These are phyloP conservation scores for Chlamydomonas reinhardtii DNA, from an alignment of 163 green algal genomes.

Conservation along the genomic window DNA sequence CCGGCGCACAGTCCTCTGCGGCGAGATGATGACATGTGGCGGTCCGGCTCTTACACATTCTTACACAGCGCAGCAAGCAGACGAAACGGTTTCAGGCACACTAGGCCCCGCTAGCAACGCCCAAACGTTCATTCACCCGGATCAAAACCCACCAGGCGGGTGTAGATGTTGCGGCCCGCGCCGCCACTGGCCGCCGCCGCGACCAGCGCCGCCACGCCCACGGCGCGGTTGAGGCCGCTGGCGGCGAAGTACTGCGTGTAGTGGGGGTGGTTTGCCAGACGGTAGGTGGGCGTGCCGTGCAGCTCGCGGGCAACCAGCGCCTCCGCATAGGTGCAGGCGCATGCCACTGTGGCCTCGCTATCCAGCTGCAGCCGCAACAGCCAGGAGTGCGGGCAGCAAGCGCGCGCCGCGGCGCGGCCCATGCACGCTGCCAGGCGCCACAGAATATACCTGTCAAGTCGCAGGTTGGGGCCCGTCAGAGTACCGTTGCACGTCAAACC, in stretches of 20 bases:
- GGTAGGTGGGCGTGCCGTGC: slow-evolving; percentile 41
- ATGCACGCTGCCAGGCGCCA: slow-evolving; percentile 25
- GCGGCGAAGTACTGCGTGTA: slow-evolving; percentile 42
- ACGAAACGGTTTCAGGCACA: no score
- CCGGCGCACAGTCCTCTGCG: no score
- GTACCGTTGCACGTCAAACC: no score
- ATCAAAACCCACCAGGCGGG: slow-evolving; percentile 23
- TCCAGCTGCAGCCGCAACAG: slow-evolving; percentile 14
- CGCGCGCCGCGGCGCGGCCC: not conserved
- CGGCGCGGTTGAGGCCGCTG: slow-evolving; percentile 1
- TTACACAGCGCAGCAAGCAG: no score
- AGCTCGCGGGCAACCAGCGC: slow-evolving; percentile 16
- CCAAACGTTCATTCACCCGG: no score
- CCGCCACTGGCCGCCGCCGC: slow-evolving; percentile 8
- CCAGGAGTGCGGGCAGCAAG: not conserved
- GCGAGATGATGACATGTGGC: no score
- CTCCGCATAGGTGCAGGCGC: not conserved
- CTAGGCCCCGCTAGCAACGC: no score
- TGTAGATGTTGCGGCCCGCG: slow-evolving; percentile 5
- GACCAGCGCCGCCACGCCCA: slow-evolving; percentile 11
- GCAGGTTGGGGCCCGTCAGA: no score
- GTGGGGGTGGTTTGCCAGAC: slow-evolving; percentile 41
- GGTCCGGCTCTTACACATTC: no score
- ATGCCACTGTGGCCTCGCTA: not conserved
- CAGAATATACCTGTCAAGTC: slow-evolving; percentile 13